Base-by-base conservation (phyloP, 352 stramenopile genomes). In the Phytophthora sp. region DNA sequence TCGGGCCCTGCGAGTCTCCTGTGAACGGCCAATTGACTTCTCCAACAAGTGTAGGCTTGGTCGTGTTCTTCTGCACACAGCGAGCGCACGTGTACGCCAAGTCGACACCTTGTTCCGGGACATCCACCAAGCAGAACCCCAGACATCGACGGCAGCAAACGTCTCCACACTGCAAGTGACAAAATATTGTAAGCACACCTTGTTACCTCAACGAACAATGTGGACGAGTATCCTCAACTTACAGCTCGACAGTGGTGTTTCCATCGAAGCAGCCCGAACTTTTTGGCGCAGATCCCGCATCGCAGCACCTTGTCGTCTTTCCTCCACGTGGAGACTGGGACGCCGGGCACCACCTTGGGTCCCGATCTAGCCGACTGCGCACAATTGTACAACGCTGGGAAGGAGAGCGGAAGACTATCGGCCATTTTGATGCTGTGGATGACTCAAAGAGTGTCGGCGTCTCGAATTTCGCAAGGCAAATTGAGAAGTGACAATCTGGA, bases 161-260 rank as follows among this genome's bases (percentile, higher is more conserved):
- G 35, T 93, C 84, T 15, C 82, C 84, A 55, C 82, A 91, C 84
- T 93, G 60, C 49, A 60, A 50, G 7, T 20, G 66, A 63, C 18
- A 62, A 36, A 13, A 63, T 44, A 26, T 30, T 15, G 44, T 80
- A n/a, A 80, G 69, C 15, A 26, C 21, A 45, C 45, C 21, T 11
- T 13, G n/a, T 56, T 7, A 15, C 18, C 52, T 49, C 23, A 23
- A 41, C 15, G 11, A 44, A 57, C 16, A 23, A 16, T 45, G 39
- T 11, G 13, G 1, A 35, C 4, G 13, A 63, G 2, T 16, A n/a
- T 7, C 3, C 6, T 31, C 20, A 39, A 66, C 78, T 69, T 86
- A 90, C 81, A 52, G 76, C 81, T 64, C 82, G 69, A 49, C 84
- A 92, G 63, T 92, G 84, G 52, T 92, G 81, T 39, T 83, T 85